Evolutionary conservation across 176 grass and related monocot species (phyloP).

Genomic region (Calamus simplicifolius): DNA sequence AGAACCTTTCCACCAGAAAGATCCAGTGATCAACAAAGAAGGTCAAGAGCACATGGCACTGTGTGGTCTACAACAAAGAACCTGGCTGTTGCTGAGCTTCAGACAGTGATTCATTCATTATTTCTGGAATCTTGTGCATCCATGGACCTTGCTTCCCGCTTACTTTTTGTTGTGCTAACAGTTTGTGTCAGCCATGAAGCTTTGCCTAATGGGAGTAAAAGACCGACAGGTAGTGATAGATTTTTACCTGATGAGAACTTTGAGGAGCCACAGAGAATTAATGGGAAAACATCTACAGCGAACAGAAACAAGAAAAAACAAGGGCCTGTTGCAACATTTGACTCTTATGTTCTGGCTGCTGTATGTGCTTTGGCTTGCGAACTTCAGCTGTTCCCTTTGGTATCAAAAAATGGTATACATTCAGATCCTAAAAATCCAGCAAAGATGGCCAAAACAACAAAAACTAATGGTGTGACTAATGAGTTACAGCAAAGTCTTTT

Average conservation of each 20-base stretch:
- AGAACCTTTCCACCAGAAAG: constrained; percentile 82
- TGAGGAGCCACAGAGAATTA: constrained; percentile 41
- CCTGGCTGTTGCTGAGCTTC: constrained; percentile 88
- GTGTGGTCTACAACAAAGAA: constrained; percentile 55
- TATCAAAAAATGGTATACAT: constrained; percentile 53
- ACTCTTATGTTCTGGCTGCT: constrained; percentile 93
- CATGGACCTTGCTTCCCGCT: constrained; percentile 83
- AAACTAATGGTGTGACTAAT: constrained; percentile 49
- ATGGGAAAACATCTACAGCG: constrained; percentile 37
- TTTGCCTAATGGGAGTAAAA: constrained; percentile 92
- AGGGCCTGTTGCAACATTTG: constrained; percentile 94
- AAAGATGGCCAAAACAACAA: constrained; percentile 52
- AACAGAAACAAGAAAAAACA: constrained; percentile 67
- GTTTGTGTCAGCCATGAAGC: constrained; percentile 95
- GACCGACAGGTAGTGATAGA: constrained; percentile 67
- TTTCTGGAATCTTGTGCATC: constrained; percentile 96
- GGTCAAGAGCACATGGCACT: constrained; percentile 46
- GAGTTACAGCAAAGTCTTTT: constrained; percentile 69
- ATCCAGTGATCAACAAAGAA: constrained; percentile 42
- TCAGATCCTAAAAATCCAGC: constrained; percentile 44
- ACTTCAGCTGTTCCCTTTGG: constrained; percentile 84
- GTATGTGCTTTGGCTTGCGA: constrained; percentile 92
- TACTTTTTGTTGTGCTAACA: constrained; percentile 87
- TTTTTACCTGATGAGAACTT: constrained; percentile 48
- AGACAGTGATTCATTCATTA: constrained; percentile 94